phyloP scores from a whole-genome alignment of 306 rosid species.

The Cicer yamashitae region DNA sequence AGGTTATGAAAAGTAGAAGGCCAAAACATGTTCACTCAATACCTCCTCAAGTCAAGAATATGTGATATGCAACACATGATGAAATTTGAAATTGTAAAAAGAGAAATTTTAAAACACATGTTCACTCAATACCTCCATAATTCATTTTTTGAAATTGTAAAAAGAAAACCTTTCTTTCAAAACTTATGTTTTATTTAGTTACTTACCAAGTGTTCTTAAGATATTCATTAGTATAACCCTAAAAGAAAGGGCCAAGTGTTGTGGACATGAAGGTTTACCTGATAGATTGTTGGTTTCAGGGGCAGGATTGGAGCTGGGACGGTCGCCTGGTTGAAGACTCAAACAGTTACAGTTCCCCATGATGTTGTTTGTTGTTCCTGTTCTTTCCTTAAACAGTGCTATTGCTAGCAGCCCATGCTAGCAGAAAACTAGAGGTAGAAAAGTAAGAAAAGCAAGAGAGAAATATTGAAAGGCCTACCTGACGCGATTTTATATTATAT shows the following conservation, averaged over 20 bases:
- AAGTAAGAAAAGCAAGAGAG: not conserved
- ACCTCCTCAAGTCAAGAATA: constrained; percentile 2
- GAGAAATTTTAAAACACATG: too few relatives aligned
- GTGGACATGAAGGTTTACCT: constrained; percentile 38
- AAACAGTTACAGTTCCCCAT: constrained; percentile 58
- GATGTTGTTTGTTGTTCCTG: constrained; percentile 8
- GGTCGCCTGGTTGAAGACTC: constrained; percentile 14
- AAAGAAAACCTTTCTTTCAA: too few relatives aligned
- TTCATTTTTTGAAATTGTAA: too few relatives aligned
- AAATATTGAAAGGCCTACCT: not conserved
- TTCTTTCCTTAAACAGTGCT: not conserved
- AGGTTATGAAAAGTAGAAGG: not conserved
- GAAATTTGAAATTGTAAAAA: not conserved
- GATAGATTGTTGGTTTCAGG: constrained; percentile 26
- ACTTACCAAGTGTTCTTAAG: too few relatives aligned
- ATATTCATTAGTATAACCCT: too few relatives aligned
- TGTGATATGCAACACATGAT: constrained; percentile 10
- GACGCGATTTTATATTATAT: constrained; percentile 1
- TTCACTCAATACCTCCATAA: too few relatives aligned
- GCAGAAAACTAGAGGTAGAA: constrained; percentile 25
- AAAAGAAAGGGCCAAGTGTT: not conserved
- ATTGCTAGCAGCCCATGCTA: constrained; percentile 13
- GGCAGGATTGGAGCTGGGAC: constrained; percentile 12
- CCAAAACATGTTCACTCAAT: constrained; percentile 10
- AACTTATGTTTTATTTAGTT: too few relatives aligned